Base-by-base conservation (phyloP, 495 filamentous ascomycete genomes). In the Daldinia bambusicola region DNA sequence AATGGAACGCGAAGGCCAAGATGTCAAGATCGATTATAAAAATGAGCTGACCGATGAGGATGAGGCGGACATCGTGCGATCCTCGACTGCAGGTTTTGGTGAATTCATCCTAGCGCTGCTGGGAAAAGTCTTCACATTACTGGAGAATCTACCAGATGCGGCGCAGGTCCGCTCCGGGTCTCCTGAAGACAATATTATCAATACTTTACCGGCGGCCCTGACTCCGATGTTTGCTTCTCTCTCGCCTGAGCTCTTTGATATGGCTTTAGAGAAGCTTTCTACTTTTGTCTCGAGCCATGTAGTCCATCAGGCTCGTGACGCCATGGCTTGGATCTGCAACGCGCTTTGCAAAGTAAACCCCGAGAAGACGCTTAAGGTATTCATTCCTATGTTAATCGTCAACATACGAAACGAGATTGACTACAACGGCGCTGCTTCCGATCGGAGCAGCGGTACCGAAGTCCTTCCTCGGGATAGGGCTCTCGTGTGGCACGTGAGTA, bases 251-350 rank as follows among this genome's bases (percentile, higher is more conserved):
- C 88, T 97, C 22, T 99, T 94, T 73, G 94, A 98, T 75, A 89
- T 94, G 72, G 93, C 93, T 6, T 80, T 98, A 59, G 89, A 94
- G 55, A 98, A 98, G 80, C 89, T 99, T 59, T 91, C 93, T 2
- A 86, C 93, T 61, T 98, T 98, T 75, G 91, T 98, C n/a, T 89
- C 90, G 20, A 92, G 92, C 69, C 96, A 99, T 83, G 96, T 98
- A 41, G 94, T 98, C 22, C 94, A 99, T 73, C 95, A 98, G 79
- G 95, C 95, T 41, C 85, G 95, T 67, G 95, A 99, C 84, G 95
- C 96, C 16, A 97, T 98, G 93, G 95, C 95, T 2, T 99, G 97
- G 84, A 97, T 98, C 45, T 97, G 93, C 85, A 98, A 97, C 77
- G 90, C 91, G 0, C 83, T 98, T 18, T 96, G 94, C 86, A 98